Percentiles rank a stretch among this genome's conserved stretches.
Evolutionary conservation across 2,329 filamentous ascomycete species (phyloP).

Genomic region (Talaromyces pinophilus): DNA sequence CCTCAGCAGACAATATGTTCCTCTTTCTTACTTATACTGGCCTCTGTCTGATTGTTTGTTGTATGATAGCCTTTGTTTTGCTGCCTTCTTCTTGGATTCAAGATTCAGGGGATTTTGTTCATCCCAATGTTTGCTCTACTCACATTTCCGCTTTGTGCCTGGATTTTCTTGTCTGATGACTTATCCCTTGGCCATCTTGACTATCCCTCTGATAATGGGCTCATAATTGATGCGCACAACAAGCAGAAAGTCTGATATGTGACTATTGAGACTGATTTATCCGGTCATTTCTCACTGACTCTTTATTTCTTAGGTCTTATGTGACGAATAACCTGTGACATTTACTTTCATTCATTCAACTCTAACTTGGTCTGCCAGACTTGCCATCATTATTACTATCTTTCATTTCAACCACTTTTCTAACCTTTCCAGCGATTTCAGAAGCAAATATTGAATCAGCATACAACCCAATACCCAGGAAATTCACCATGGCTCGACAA

Average conservation of each 20-base stretch:
- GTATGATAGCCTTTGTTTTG: not conserved
- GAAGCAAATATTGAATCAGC: not conserved
- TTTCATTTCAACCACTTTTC: not conserved
- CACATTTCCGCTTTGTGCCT: not conserved
- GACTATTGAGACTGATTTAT: not conserved
- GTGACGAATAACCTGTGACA: not conserved
- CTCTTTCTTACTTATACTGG: not conserved
- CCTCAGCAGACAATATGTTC: not conserved
- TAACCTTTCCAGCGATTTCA: not conserved
- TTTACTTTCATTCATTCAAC: not conserved
- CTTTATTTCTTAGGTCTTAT: not conserved
- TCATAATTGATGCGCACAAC: not conserved
- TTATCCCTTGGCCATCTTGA: not conserved
- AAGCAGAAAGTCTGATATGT: not conserved
- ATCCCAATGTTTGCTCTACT: not conserved
- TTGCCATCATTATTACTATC: not conserved
- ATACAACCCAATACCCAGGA: not conserved
- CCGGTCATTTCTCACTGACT: not conserved
- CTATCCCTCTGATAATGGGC: not conserved
- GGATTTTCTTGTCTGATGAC: not conserved
- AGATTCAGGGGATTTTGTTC: not conserved
- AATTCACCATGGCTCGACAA: constrained; percentile 9
- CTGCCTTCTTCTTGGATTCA: too few relatives aligned
- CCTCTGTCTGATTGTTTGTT: not conserved
- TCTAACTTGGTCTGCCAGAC: not conserved